Percentiles rank a stretch among this genome's conserved stretches.
These are phyloP conservation scores for Plantago elongata DNA, from an alignment of 257 asterid species.

Conservation along the genomic window DNA sequence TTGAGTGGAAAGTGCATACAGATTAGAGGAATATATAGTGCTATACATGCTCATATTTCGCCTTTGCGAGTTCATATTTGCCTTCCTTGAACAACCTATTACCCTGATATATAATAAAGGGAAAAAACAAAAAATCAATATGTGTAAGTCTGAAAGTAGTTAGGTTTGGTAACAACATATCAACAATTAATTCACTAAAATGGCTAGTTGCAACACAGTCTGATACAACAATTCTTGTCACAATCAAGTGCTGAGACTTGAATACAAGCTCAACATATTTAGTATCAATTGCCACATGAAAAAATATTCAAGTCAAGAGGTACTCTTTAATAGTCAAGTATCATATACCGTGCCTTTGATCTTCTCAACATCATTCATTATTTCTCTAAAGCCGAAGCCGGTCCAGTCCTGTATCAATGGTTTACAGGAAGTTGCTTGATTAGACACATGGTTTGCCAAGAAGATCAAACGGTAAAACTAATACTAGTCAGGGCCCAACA, in stretches of 20 bases:
- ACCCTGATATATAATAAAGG: conserved; percentile 66
- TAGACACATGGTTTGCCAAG: conserved; percentile 8
- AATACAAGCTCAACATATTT: no score
- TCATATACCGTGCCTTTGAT: conserved; percentile 93
- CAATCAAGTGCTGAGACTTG: no score
- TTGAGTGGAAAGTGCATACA: conserved; percentile 8
- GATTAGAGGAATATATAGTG: conserved; percentile 1
- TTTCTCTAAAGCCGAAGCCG: conserved; percentile 82
- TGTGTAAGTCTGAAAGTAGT: conserved; percentile 10
- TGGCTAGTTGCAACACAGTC: background rate
- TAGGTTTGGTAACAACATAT: background rate
- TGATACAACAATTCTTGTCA: no score
- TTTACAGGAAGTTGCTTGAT: conserved; percentile 10
- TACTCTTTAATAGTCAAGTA: conserved; percentile 18
- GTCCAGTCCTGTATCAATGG: conserved; percentile 87
- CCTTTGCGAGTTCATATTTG: conserved; percentile 90
- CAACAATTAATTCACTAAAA: background rate
- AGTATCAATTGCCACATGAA: background rate
- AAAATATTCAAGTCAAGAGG: conserved; percentile 6
- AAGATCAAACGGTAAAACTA: conserved; percentile 6
- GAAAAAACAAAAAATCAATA: conserved; percentile 9
- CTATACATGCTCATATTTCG: conserved; percentile 83
- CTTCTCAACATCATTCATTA: conserved; percentile 97
- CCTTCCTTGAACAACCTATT: conserved; percentile 96
- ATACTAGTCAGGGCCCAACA: background rate